Base-by-base conservation (phyloP, 1,139 yeast species). In the Eremothecium gossypii region DNA sequence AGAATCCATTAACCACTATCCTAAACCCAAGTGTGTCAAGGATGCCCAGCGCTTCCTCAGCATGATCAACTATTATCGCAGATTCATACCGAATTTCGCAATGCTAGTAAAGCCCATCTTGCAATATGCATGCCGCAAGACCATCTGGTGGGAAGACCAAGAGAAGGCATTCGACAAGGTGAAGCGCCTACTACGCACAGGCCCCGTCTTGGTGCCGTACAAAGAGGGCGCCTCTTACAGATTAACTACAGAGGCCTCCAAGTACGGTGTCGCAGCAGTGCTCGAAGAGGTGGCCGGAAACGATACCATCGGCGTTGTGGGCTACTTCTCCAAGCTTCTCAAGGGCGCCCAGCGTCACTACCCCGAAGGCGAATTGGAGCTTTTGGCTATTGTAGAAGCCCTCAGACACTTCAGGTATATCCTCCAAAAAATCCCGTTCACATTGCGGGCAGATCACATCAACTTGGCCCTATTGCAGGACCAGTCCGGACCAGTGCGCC, bases 221-320 rank as follows among this genome's bases (percentile, higher is more conserved):
- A 30, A 42, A 13, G 29, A 27, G 4, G 32, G 36, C 11, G 46
- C 36, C 8, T 17, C 4, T 3, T 46, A 45, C 33, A 26, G 41
- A 4, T 26, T 47, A 23, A 50, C 52, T 6, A 50, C 52, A 4
- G 49, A 50, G 29, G 53, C 53, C 10, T 43, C 48, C 8, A 47
- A 34, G 17, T 30, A 33, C 6, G 51, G 47, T 11, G 36, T 48
- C 9, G 52, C 52, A 26, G 52, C 50, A 9, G 51, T 48, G 17
- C 36, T 48, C 3, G 51, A 50, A 47, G 47, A 46, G 30, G 27
- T 45, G 2, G 6, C 11, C 23, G 40, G 36, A 8, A 36, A 41
- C 8, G 41, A 43, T n/a, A 12, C 43, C 11, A 9, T 48, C n/a
- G 50, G 48, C 11, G 50, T 43, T 4, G 46, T 49, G 12, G 45